Percentiles rank a stretch among this genome's conserved stretches.
Conservation (phyloP, 768 basidiomycete species). For the Dioszegia aurantiaca region DNA sequence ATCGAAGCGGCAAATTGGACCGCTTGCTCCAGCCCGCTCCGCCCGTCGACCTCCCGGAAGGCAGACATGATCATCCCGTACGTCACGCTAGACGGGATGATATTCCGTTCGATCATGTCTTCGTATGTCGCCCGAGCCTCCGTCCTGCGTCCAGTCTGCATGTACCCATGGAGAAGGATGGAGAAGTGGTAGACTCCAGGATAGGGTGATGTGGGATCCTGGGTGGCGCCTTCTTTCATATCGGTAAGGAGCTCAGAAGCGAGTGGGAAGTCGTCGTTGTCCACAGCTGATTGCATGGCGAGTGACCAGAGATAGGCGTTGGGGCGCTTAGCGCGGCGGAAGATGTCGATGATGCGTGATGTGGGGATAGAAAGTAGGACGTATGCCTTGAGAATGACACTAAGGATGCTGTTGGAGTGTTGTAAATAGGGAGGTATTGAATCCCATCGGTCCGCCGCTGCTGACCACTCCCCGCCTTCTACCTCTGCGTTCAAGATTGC, state of each 20-base stretch:
- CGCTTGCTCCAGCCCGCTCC: conserved; percentile 61
- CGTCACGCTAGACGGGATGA: conserved; percentile 67
- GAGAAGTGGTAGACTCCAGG: conserved; percentile 38
- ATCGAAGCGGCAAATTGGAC: conserved; percentile 65
- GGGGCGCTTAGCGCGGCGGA: conserved; percentile 53
- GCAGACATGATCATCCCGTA: conserved; percentile 66
- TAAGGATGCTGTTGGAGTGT: conserved; percentile 58
- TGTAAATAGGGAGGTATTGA: conserved; percentile 54
- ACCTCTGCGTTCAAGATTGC: conserved; percentile 79
- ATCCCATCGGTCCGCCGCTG: conserved; percentile 69
- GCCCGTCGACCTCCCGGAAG: conserved; percentile 59
- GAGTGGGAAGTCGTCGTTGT: conserved; percentile 63
- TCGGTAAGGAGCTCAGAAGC: conserved; percentile 67
- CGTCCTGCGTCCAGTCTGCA: conserved; percentile 59
- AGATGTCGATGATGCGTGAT: conserved; percentile 61
- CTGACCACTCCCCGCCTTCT: conserved; percentile 73
- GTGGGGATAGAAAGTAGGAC: conserved; percentile 77
- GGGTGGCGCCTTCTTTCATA: conserved; percentile 62
- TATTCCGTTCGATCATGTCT: conserved; percentile 65
- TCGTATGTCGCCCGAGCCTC: conserved; percentile 67
- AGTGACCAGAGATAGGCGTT: conserved; percentile 63
- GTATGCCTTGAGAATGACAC: conserved; percentile 78
- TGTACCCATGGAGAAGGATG: conserved; percentile 54
- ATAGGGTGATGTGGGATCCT: conserved; percentile 26
- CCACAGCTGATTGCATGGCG: conserved; percentile 76